Evolutionary conservation across 2,329 filamentous ascomycete genomes (phyloP).

Genomic region (Penicillium oxalicum): DNA sequence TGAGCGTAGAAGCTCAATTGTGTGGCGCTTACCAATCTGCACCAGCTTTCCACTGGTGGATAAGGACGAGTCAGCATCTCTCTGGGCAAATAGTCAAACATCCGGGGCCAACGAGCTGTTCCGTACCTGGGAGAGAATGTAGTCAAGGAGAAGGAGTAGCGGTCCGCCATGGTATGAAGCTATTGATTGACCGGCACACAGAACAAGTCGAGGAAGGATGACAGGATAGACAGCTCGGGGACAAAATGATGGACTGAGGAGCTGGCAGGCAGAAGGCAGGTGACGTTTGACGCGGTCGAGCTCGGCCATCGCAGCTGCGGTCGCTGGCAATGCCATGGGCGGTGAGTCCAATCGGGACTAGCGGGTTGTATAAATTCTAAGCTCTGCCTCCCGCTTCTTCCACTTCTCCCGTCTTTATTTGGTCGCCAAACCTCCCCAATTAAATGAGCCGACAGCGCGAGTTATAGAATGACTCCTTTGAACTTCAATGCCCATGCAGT

Average conservation of each 20-base stretch:
- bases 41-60: slow-evolving; percentile 85
- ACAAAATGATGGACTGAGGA: not conserved
- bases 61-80: slow-evolving; percentile 40
- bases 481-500: slow-evolving; percentile 7
- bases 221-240: not conserved
- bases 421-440: not conserved
- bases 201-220: slow-evolving; percentile 12
- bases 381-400: not conserved
- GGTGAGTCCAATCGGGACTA: slow-evolving; percentile 17
- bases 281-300: slow-evolving; percentile 27
- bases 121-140: slow-evolving; percentile 91
- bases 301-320: slow-evolving; percentile 26
- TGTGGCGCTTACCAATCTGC: slow-evolving; percentile 70
- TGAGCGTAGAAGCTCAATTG: not conserved
- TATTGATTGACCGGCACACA: slow-evolving; percentile 7
- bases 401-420: not conserved
- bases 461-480: not conserved
- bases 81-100: not conserved
- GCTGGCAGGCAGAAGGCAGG: slow-evolving; percentile 23
- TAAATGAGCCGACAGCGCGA: not conserved
- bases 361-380: slow-evolving; percentile 6
- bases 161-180: slow-evolving; percentile 70
- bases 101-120: slow-evolving; percentile 16
- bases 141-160: slow-evolving; percentile 98
- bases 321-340: slow-evolving; percentile 28